Evolutionary conservation across 2,329 filamentous ascomycete species (phyloP), one percentile per base, ranked within the genome.

Genomic region (Dactylonectria estremocensis): DNA sequence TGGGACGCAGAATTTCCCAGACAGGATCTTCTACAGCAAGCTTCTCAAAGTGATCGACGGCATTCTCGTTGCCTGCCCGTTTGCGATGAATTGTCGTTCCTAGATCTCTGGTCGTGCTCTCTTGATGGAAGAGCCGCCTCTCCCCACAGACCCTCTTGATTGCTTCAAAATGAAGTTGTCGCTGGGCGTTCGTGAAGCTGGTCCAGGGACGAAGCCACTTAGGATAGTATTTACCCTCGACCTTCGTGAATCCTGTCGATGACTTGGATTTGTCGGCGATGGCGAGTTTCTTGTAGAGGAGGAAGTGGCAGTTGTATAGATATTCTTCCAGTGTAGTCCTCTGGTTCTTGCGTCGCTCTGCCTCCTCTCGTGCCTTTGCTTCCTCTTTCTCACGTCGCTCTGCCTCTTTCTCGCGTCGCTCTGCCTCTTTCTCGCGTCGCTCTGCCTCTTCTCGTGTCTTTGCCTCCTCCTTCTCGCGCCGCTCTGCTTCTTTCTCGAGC

Each of bases 221-320:
- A 10, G 72, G 72, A 50, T 74, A 74, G 57, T 59, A 71, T 62
- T 74, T 71, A 18, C 65, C 64, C 5, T 70, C 66, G 37, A 72
- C 72, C 48, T 56, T 67, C 7, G 66, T 67, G 24, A 61, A 50
- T 18, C 68, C 69, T 11, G 55, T 61, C 8, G 56, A 60, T 33
- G 50, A 56, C 31, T 45, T 48, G 46, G 55, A 54, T 33, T 48
- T 54, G 48, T 60, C 24, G n/a, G 55, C 61, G 20, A 71, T 43
- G 8, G 13, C 13, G 56, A 72, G 64, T 35, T 40, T 59, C 45
- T 54, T 57, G 45, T 67, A 71, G 46, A 69, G 22, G 45, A 67
- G 8, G 24, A 58, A 60, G 53, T 73, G 68, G 67, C 66, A 73
- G 60, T 69, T 60, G 35, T 53, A 52, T 45, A 72, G 63, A 45